Conservation (phyloP, 331 rosid genomes). For the Acacia pycnantha region DNA sequence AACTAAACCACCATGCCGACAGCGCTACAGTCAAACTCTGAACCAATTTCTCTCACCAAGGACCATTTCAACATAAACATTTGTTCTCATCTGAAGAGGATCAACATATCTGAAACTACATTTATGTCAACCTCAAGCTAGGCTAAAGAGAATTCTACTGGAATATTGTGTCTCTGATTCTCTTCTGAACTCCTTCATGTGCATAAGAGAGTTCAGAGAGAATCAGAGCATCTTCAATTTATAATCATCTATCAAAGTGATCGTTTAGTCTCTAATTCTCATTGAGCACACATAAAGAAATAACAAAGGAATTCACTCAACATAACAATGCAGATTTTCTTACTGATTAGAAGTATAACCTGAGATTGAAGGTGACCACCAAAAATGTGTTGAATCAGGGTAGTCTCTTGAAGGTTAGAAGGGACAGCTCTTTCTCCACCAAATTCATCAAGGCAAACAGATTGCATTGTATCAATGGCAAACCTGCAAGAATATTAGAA, state of each 20-base stretch:
- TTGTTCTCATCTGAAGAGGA: background rate
- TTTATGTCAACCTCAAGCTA: constrained; percentile 1
- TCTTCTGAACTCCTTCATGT: constrained; percentile 3
- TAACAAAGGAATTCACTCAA: constrained; percentile 17
- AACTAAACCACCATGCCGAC: background rate
- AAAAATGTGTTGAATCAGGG: constrained; percentile 89
- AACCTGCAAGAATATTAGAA: constrained; percentile 45
- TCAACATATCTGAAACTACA: background rate
- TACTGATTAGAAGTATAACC: constrained; percentile 50
- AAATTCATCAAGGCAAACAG: constrained; percentile 88
- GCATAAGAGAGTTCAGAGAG: background rate
- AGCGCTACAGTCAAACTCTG: constrained; percentile 3
- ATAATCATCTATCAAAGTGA: constrained; percentile 15
- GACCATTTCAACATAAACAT: background rate
- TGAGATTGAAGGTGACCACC: constrained; percentile 95
- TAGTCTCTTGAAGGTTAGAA: constrained; percentile 73
- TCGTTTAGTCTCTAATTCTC: background rate
- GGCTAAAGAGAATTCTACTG: background rate
- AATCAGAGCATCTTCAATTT: background rate
- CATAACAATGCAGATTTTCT: background rate
- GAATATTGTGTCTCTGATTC: constrained; percentile 7
- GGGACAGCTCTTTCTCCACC: constrained; percentile 90
- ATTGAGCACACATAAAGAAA: constrained; percentile 7
- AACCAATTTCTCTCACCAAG: background rate
- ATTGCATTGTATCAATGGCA: constrained; percentile 94